Conservation (phyloP, 2,329 filamentous ascomycete genomes). For the Fusarium sp. region DNA sequence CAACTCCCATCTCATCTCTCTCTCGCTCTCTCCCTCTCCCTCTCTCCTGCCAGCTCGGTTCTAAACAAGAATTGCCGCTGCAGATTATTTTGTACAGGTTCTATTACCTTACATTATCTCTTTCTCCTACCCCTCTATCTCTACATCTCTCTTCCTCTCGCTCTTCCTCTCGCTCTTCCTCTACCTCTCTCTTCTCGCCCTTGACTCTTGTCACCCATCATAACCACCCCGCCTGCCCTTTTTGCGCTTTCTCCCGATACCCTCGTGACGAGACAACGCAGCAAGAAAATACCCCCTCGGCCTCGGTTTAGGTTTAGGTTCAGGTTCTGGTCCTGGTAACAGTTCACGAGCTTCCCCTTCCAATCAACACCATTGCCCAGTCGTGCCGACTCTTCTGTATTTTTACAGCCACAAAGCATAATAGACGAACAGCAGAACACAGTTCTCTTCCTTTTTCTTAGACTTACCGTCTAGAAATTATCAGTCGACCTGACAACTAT, state of each 20-base stretch:
- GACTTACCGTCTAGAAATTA: conserved; percentile 40
- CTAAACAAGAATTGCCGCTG: conserved; percentile 48
- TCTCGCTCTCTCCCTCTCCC: conserved; percentile 10
- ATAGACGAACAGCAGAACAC: conserved; percentile 11
- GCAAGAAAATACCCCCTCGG: conserved; percentile 10
- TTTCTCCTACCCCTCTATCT: conserved; percentile 4
- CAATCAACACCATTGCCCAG: conserved; percentile 25
- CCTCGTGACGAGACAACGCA: conserved; percentile 34
- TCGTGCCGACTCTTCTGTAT: conserved; percentile 25
- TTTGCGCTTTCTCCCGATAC: conserved; percentile 31
- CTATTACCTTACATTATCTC: neutral
- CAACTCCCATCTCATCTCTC: conserved; percentile 25
- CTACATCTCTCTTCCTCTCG: too few relatives aligned
- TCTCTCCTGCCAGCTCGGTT: conserved; percentile 49
- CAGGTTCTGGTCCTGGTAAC: conserved; percentile 8
- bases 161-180: conserved; percentile 13
- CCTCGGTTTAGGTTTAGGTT: conserved; percentile 23
- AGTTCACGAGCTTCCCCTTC: conserved; percentile 23
- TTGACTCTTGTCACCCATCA: conserved; percentile 17
- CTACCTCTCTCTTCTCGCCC: conserved; percentile 23
- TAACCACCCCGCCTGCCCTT: conserved; percentile 24
- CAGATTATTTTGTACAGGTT: conserved; percentile 30
- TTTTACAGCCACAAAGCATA: conserved; percentile 16
- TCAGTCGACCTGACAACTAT: conserved; percentile 25
- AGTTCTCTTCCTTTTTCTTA: neutral